These are phyloP conservation scores for Pestalotiopsis sp. DNA, from an alignment of 2,329 filamentous ascomycete genomes.

Conservation along the genomic window DNA sequence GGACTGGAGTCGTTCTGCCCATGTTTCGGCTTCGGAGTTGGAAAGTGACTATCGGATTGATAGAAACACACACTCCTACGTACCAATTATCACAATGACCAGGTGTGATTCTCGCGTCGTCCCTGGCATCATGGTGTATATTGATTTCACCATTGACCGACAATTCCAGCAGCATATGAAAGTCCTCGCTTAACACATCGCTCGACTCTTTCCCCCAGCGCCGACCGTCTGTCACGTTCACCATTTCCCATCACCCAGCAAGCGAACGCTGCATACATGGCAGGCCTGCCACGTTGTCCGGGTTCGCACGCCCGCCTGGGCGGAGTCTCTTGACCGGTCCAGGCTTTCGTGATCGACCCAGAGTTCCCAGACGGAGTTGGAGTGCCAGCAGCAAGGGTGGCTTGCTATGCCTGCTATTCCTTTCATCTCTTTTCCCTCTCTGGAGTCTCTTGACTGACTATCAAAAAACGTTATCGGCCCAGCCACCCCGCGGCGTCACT, in stretches of 20 bases:
- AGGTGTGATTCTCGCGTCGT: no score
- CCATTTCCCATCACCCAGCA: background rate
- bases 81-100: no score
- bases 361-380: no score
- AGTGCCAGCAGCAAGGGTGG: background rate
- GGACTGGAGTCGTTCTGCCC: no score
- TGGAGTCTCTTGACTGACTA: background rate
- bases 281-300: conserved; percentile 13
- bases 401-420: background rate
- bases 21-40: no score
- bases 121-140: background rate
- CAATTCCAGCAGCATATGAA: background rate
- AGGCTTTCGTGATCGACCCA: background rate
- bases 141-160: background rate
- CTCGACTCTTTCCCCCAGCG: background rate
- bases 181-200: background rate
- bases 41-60: no score
- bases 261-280: background rate
- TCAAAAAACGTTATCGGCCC: conserved; percentile 6
- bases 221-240: background rate
- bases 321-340: conserved; percentile 1
- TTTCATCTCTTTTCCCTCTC: background rate
- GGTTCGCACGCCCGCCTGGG: background rate
- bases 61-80: no score
- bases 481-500: background rate